These are phyloP conservation scores for Arabidopsis hybrid DNA, from an alignment of 441 rosid genomes.

Conservation along the genomic window DNA sequence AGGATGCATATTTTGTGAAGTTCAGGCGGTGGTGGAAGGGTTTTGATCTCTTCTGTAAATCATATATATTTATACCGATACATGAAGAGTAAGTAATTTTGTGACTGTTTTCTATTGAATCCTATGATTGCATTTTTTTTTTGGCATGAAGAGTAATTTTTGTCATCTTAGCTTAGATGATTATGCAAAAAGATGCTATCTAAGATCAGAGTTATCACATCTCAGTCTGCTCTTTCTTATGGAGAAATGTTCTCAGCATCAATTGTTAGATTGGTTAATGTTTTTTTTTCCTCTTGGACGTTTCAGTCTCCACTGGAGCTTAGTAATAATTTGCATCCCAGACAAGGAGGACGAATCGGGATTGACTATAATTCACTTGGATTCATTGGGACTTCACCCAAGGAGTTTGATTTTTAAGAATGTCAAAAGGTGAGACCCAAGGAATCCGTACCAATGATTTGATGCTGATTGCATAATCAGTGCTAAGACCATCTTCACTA, in stretches of 20 bases:
- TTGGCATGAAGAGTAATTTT: background rate
- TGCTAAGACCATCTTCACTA: conserved; percentile 1
- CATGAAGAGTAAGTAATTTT: conserved; percentile 80
- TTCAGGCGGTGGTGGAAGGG: conserved; percentile 99
- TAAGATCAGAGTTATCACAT: conserved; percentile 3
- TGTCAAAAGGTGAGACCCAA: conserved; percentile 70
- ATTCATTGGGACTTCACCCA: conserved; percentile 82
- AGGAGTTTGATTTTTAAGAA: conserved; percentile 66
- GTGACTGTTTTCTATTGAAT: conserved; percentile 6
- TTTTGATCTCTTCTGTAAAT: conserved; percentile 80
- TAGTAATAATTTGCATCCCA: conserved; percentile 89
- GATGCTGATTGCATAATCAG: background rate
- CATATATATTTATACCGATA: conserved; percentile 88
- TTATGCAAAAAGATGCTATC: background rate
- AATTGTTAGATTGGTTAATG: background rate
- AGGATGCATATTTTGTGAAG: conserved; percentile 68
- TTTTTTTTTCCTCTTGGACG: conserved; percentile 20
- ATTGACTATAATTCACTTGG: conserved; percentile 86
- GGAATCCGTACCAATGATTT: background rate
- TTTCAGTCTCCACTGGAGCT: conserved; percentile 94
- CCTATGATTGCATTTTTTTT: conserved; percentile 5
- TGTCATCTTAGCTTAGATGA: background rate
- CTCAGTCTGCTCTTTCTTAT: conserved; percentile 2
- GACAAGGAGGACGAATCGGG: conserved; percentile 80
- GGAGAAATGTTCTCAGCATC: background rate